phyloP scores from a whole-genome alignment of 2,329 filamentous ascomycete genomes.

The Ophiostoma ips region DNA sequence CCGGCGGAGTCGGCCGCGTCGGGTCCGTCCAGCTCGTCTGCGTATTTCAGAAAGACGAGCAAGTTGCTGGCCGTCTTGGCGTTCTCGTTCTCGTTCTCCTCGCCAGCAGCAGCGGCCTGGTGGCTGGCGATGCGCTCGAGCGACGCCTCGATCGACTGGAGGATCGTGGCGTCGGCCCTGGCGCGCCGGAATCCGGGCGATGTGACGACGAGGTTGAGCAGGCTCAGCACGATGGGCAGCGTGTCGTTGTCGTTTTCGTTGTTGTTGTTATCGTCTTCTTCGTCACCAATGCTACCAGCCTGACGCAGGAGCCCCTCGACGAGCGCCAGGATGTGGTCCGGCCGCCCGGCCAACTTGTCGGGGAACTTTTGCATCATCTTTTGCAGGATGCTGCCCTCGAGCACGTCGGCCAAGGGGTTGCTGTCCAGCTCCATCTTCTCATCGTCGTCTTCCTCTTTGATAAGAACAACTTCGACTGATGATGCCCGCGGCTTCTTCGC shows the following conservation, averaged over 20 bases:
- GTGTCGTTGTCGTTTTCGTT: constrained; percentile 30
- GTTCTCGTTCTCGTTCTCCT: constrained; percentile 24
- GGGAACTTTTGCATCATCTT: constrained; percentile 49
- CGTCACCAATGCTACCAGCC: too few species aligned
- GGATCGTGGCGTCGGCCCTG: constrained; percentile 26
- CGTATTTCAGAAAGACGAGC: constrained; percentile 39
- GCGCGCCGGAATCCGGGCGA: constrained; percentile 40
- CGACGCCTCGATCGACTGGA: constrained; percentile 34
- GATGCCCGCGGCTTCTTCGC: constrained; percentile 14
- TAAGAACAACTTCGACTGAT: too few species aligned
- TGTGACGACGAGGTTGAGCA: constrained; percentile 47
- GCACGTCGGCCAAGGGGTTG: constrained; percentile 34
- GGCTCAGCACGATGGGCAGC: constrained; percentile 40
- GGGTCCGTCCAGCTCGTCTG: constrained; percentile 36
- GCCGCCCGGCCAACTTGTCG: constrained; percentile 48
- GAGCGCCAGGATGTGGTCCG: constrained; percentile 50
- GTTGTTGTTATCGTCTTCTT: constrained; percentile 20
- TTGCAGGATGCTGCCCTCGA: constrained; percentile 49
- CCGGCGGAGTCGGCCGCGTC: constrained; percentile 19
- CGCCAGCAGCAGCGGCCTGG: constrained; percentile 21
- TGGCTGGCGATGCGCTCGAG: constrained; percentile 31
- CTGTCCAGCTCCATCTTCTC: constrained; percentile 5
- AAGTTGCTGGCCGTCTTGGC: constrained; percentile 41
- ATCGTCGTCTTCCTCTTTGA: constrained; percentile 16
- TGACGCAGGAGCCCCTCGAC: constrained; percentile 44